Evolutionary conservation across 2,329 filamentous ascomycete genomes (phyloP), one percentile per base, ranked within the genome.

Genomic region (Didymella pomorum): DNA sequence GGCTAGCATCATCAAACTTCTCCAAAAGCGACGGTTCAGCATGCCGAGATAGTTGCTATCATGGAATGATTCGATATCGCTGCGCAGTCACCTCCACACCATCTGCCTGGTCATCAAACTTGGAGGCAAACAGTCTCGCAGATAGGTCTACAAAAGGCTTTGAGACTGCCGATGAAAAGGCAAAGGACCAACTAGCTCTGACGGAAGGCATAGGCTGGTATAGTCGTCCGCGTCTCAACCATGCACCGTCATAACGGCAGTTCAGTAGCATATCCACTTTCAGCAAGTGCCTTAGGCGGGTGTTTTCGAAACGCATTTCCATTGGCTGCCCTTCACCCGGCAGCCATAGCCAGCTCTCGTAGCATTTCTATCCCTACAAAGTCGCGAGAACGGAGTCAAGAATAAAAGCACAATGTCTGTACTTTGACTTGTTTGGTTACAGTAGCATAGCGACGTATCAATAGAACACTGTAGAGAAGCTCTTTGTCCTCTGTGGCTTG

Each of bases 161-260:
- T 37, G 16, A 44, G 2, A 23, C 42, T 12, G 56, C 43, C 25
- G 49, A 39, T 57, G 26, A 58, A 12, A 51, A 55, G 46, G 37
- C 47, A 56, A 26, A 66, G 66, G 51, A 62, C 49, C 28, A 65
- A 58, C 9, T 71, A 64, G 43, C 25, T 72, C n/a, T 69, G 46
- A 67, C 35, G 14, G 48, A 45, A 31, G 20, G 21, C 45, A 42
- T 44, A 60, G 41, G 39, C 50, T 60, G 56, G 52, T 16, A 42
- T 16, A 6, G 9, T 9, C 18, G 20, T 10, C n/a, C 35, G 37
- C 31, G n/a, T 16, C n/a, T 16, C 28, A 28, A 14, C 31, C 28
- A 52, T 43, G 12, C 28, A 28, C 18, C 28, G 44, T 31, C 14
- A 50, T 11, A 10, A 54, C 51, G 56, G 50, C 56, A 54, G 26